Evolutionary conservation across 2,329 filamentous ascomycete species (phyloP), one percentile per base, ranked within the genome.

Genomic region (Balansia obtecta): DNA sequence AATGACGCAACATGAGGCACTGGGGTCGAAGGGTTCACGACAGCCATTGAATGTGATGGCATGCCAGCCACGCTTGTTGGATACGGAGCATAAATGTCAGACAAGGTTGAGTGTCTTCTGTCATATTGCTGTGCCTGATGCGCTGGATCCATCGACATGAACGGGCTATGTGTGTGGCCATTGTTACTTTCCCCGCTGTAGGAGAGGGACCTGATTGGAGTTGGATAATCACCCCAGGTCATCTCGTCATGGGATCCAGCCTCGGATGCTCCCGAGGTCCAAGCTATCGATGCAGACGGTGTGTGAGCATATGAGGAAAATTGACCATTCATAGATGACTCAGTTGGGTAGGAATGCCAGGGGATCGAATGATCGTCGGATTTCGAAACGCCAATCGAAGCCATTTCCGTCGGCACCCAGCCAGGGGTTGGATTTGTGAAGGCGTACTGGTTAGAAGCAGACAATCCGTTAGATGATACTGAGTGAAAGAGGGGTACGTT

Each of bases 321-420:
- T 2, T 71, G 71, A 0, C 74, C 67, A 3, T 71, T 72, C 34
- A 77, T 65, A 10, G 75, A 70, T 8, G 76, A 72, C 40, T 76
- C 75, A 41, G 73, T 67, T 10, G 73, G 60, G 56, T 74, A 77
- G 7, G 68, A 61, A 53, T 71, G 66, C 78, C 77, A 82, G 12
- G 67, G 65, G 10, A 66, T 55, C 51, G 65, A 69, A 53, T 72
- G 55, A 27, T 74, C 71, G 39, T 64, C 64, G 9, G 69, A 59
- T 52, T 73, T 74, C 12, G 71, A 65, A n/a, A 60, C 55, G 16
- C 68, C 59, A 53, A 59, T 64, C 12, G 68, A 62, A 39, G 62
- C 67, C 15, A 66, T 58, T 3, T 75, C 71, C n/a, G 69, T 55
- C 32, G 70, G 55, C 56, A 72, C 62, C 75, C 75, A 79, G 57